Evolutionary conservation across 495 filamentous ascomycete genomes (phyloP), one percentile per base, ranked within the genome.

Genomic region (Neurospora pannonica): DNA sequence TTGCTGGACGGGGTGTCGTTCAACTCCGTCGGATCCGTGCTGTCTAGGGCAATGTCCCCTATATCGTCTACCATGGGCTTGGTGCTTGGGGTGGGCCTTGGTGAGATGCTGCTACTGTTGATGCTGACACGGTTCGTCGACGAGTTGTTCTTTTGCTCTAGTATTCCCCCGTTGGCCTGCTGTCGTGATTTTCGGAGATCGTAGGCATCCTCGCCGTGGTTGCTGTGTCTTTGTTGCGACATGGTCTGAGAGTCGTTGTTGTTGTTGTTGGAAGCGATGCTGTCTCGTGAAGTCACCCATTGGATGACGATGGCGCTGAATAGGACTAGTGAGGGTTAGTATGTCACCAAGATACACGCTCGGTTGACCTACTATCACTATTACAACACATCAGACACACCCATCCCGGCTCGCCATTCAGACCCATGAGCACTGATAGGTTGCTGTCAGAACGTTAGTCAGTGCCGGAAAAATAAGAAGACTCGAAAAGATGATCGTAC

Each of bases 351-450:
- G 67, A 46, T 73, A 48, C 28, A 4, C 6, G 19, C 2, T 34
- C 46, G 31, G 39, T 10, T 36, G 15, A 77, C 84, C 74, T 71
- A 87, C 85, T 85, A 73, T 89, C 87, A 70, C 83, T 83, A 76
- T 88, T 88, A 75, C 87, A 89, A 74, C 85, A 87, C 83, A 87
- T 87, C 40, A 89, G 79, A 76, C 84, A 89, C 13, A 88, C 83
- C 87, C 87, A 89, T 38, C 84, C 87, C 5, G 84, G 87, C 73
- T 89, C 87, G 43, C 87, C 87, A 42, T 85, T 78, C 11, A 88
- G 82, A 0, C 80, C 83, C 81, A 86, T 84, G 21, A 88, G 80
- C 0, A 87, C 81, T 11, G 84, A 82, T 9, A 89, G 79, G 77
- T 89, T 89, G n/a, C 85, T 87, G 70, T 39, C 34, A 28, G 2